Base-by-base conservation (phyloP, 805 yeast genomes). In the Starmerella roubikii region DNA sequence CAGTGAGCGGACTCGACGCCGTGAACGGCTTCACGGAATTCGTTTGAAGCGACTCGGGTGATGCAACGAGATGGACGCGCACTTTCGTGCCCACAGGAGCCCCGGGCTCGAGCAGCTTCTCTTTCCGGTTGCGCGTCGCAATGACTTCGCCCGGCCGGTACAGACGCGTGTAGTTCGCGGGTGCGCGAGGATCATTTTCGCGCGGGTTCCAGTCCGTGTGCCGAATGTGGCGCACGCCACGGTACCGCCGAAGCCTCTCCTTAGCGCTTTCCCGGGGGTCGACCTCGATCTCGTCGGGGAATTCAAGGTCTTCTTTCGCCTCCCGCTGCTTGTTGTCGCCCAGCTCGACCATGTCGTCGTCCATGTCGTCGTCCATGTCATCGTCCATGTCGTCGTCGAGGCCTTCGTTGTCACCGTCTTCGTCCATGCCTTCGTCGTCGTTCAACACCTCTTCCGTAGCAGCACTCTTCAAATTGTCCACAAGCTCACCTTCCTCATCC, bases 261-360 rank as follows among this genome's bases (percentile, higher is more conserved):
- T 70, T 71, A 9, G 82, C 97, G 4, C 79, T 69, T 47, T 72
- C 86, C 5, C 59, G 55, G 23, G 96, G 96, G 33, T 68, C 70
- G 31, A 91, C 62, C 57, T 91, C 97, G 40, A 88, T 62, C 61
- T 91, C 98, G 60, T 91, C 99, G 0, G 97, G 97, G 66, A 85
- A 91, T 52, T 86, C 94, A 26, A 74, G 68, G 56, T 84, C 96
- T 39, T 86, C 96, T 43, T 71, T 71, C 48, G 76, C 94, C 29
- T 66, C 67, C 50, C 20, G 20, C 13, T n/a, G 31, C 12, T 23
- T 13, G 9, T 25, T 16, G 20, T 32, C n/a, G 74, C 75, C 57
- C 83, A 95, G 51, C 21, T 44, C 50, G 8, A 40, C 48, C 20
- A 42, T 49, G 8, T 40, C 48, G 7, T 48, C 53, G 12, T 38